Evolutionary conservation across 2,329 filamentous ascomycete species (phyloP).

Genomic region (Drechslerella dactyloides): DNA sequence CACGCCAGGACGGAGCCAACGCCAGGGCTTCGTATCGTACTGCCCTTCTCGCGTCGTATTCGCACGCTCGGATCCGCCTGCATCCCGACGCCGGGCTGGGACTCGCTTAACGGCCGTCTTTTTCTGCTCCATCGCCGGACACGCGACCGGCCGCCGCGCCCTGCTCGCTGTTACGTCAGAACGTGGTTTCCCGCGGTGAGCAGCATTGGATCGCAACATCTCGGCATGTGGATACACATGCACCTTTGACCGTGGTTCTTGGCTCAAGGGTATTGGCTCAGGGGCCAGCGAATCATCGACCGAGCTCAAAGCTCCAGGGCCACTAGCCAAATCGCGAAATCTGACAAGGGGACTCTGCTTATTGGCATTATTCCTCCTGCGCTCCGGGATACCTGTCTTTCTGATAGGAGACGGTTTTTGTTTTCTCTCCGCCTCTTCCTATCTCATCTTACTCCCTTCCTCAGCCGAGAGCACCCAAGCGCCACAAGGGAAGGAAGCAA

Average conservation of each 20-base stretch:
- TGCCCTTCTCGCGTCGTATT: background rate
- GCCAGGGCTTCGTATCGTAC: background rate
- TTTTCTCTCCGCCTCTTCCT: background rate
- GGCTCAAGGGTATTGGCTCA: background rate
- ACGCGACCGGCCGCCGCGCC: constrained; percentile 2
- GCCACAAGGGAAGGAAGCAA: background rate
- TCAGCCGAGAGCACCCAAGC: background rate
- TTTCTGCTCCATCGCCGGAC: constrained; percentile 6
- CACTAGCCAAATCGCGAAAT: background rate
- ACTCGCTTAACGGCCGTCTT: background rate
- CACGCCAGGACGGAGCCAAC: background rate
- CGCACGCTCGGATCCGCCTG: background rate
- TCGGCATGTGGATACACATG: background rate
- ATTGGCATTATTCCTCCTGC: background rate
- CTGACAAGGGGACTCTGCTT: background rate
- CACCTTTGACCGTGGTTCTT: background rate
- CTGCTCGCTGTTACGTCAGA: background rate
- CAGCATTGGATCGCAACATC: background rate
- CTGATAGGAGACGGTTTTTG: constrained; percentile 1
- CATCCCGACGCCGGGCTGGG: background rate
- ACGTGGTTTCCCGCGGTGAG: background rate
- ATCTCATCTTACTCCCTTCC: background rate
- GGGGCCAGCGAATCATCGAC: constrained; percentile 2
- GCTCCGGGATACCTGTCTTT: constrained; percentile 4
- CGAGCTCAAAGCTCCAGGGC: background rate